These are phyloP conservation scores for Populus trichocarpa DNA, from an alignment of 441 rosid genomes.

Conservation along the genomic window DNA sequence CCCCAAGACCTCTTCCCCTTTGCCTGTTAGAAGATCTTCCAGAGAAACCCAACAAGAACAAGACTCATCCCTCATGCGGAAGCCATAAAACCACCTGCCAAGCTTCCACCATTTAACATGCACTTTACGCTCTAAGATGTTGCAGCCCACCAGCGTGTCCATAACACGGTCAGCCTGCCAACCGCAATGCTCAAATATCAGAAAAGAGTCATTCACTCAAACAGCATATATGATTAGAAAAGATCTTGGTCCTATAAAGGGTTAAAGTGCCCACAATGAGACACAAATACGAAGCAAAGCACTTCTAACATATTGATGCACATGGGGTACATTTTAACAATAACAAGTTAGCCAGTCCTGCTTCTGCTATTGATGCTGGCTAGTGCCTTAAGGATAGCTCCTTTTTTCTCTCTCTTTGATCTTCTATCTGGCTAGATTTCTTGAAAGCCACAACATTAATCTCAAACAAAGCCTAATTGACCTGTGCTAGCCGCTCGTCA, in stretches of 20 bases:
- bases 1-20: constrained; percentile 44
- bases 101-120: constrained; percentile 73
- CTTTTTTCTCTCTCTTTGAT: neutral
- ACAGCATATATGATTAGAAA: neutral
- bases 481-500: neutral
- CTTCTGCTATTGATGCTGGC: neutral
- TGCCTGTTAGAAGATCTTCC: constrained; percentile 35
- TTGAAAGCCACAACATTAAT: neutral
- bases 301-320: neutral
- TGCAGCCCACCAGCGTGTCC: constrained; percentile 37
- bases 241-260: neutral
- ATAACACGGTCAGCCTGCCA: constrained; percentile 34
- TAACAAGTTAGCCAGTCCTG: neutral
- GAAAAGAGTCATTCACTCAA: neutral
- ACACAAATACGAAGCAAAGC: neutral
- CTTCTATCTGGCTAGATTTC: neutral
- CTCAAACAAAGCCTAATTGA: neutral
- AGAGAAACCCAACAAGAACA: constrained; percentile 44
- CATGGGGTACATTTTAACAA: neutral
- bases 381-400: neutral
- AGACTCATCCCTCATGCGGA: constrained; percentile 59
- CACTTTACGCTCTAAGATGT: constrained; percentile 50
- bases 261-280: neutral
- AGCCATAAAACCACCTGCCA: constrained; percentile 61
- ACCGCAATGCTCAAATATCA: constrained; percentile 2